Evolutionary conservation across 257 asterid genomes (phyloP).

Genomic region (Paulownia fortunei): DNA sequence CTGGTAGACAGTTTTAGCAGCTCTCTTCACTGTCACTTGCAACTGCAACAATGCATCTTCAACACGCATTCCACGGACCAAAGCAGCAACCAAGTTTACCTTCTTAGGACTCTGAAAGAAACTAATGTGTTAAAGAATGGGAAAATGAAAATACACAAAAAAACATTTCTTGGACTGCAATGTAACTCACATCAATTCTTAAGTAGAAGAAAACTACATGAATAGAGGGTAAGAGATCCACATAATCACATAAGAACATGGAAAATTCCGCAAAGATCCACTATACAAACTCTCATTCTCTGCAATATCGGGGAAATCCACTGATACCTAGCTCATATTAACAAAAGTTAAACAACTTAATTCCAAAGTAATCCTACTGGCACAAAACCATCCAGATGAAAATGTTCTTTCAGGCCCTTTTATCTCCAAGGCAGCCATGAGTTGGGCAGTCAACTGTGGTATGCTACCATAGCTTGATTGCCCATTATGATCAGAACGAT

Average conservation of each 20-base stretch:
- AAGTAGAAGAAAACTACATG: not conserved
- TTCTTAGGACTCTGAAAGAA: conserved; percentile 88
- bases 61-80: conserved; percentile 98
- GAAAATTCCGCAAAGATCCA: not conserved
- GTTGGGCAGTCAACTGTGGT: not conserved
- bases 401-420: not conserved
- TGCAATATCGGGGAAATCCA: conserved; percentile 6
- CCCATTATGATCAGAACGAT: not conserved
- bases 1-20: conserved; percentile 96
- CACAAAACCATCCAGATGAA: not conserved
- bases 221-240: not conserved
- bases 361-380: not conserved
- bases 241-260: not conserved
- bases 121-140: not conserved
- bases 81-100: conserved; percentile 89
- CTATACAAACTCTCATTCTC: not conserved
- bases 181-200: not conserved
- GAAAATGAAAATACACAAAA: not conserved
- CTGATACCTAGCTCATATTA: not conserved
- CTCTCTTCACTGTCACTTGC: conserved; percentile 91
- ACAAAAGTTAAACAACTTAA: not conserved
- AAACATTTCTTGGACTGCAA: not conserved
- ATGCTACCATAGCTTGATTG: not conserved
- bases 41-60: conserved; percentile 96
- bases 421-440: not conserved